phyloP scores from a whole-genome alignment of 495 filamentous ascomycete genomes.

The Talaromyces ruber region DNA sequence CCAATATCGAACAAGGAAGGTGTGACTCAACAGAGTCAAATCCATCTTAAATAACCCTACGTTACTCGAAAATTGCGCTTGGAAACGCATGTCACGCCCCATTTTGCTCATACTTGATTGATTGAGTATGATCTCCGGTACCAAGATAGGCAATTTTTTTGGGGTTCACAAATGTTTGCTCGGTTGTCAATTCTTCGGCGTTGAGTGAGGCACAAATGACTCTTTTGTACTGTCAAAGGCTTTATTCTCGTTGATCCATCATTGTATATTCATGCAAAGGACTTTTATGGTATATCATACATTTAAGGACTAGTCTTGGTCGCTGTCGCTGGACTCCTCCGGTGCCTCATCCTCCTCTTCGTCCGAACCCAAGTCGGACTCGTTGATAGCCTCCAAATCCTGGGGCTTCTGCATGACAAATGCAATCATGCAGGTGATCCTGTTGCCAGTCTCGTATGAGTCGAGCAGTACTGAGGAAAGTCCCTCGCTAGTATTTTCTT shows the following conservation, averaged over 20 bases:
- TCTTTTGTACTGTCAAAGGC: not conserved
- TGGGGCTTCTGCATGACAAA: constrained; percentile 64
- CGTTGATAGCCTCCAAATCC: constrained; percentile 7
- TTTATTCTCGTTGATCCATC: not conserved
- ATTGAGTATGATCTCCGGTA: not conserved
- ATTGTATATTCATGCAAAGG: not conserved
- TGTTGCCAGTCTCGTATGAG: constrained; percentile 73
- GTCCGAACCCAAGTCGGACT: constrained; percentile 15
- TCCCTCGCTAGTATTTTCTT: not conserved
- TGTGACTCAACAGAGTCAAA: not conserved
- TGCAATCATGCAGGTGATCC: constrained; percentile 81
- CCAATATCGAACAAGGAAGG: not conserved
- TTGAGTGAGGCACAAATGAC: not conserved
- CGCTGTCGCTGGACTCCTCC: constrained; percentile 38
- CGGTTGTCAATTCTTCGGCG: not conserved
- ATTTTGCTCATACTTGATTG: not conserved
- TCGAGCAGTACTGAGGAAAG: constrained; percentile 46
- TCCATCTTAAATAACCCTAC: not conserved
- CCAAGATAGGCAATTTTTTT: not conserved
- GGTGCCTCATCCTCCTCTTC: constrained; percentile 7
- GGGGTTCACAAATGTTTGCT: not conserved
- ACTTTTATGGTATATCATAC: not conserved
- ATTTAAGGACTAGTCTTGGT: constrained; percentile 19
- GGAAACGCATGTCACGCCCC: not conserved
- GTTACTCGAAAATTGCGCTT: not conserved